These are phyloP conservation scores for Acacia concinna DNA, from an alignment of 331 rosid species.

Conservation along the genomic window DNA sequence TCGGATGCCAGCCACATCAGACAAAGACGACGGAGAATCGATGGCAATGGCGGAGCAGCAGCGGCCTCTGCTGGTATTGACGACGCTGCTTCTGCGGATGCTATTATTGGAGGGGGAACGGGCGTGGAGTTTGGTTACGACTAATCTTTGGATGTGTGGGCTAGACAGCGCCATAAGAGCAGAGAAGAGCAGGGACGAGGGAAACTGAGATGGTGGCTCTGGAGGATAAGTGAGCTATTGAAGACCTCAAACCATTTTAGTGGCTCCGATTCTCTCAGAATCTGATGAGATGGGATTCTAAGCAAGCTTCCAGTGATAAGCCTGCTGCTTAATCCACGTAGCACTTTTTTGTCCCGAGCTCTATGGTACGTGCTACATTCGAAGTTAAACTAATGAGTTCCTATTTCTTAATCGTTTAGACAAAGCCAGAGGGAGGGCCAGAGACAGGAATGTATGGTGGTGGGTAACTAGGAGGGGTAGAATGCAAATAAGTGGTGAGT, in stretches of 20 bases:
- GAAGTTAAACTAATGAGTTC: neutral
- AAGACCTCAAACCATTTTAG: slow-evolving; percentile 77
- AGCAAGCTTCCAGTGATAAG: neutral
- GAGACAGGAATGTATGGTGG: too few species aligned
- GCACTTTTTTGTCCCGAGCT: neutral
- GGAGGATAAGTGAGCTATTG: slow-evolving; percentile 60
- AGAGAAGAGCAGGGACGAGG: neutral
- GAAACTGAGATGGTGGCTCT: slow-evolving; percentile 8
- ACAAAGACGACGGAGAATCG: slow-evolving; percentile 67
- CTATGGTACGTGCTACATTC: too few species aligned
- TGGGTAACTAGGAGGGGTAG: too few species aligned
- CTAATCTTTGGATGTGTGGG: slow-evolving; percentile 71
- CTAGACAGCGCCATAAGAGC: slow-evolving; percentile 71
- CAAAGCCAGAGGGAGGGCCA: too few species aligned
- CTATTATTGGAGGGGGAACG: slow-evolving; percentile 39
- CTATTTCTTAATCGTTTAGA: too few species aligned
- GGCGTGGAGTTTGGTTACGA: slow-evolving; percentile 43
- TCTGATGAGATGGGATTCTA: slow-evolving; percentile 19
- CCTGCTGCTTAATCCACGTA: neutral
- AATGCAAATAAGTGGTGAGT: too few species aligned
- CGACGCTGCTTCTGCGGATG: slow-evolving; percentile 29
- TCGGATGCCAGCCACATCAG: slow-evolving; percentile 57
- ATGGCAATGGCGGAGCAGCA: slow-evolving; percentile 88
- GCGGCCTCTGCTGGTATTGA: slow-evolving; percentile 24
- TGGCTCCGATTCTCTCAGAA: slow-evolving; percentile 52